A percentile compares a stretch with the other conserved stretches of the same genome.
These are phyloP conservation scores for Cudoniella acicularis DNA, from an alignment of 495 filamentous ascomycete species.

Conservation along the genomic window DNA sequence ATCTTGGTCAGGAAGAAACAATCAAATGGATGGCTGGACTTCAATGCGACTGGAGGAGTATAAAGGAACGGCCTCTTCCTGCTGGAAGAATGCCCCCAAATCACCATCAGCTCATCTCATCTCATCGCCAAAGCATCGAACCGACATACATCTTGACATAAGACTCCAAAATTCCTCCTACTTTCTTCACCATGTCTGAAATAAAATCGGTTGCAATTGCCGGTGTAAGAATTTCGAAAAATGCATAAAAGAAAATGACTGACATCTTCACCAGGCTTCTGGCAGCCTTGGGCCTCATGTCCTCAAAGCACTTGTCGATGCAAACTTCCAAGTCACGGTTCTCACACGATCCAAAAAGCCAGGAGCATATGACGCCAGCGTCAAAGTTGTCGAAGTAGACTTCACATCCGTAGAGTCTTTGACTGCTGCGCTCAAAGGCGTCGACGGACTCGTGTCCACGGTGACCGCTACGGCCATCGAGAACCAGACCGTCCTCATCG, in stretches of 20 bases:
- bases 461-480: constrained; percentile 34
- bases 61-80: constrained; percentile 7
- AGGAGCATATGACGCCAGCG: constrained; percentile 28
- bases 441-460: constrained; percentile 56
- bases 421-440: constrained; percentile 40
- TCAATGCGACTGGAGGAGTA: constrained; percentile 3
- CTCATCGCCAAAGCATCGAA: constrained; percentile 10
- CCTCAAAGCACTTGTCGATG: constrained; percentile 14
- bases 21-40: constrained; percentile 8
- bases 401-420: constrained; percentile 51
- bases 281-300: constrained; percentile 16
- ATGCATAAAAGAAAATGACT: constrained; percentile 7
- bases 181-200: constrained; percentile 13
- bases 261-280: constrained; percentile 17
- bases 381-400: constrained; percentile 44
- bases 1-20: constrained; percentile 1
- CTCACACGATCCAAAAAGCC: constrained; percentile 47
- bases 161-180: not conserved
- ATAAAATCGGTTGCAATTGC: constrained; percentile 16
- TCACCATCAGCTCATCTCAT: constrained; percentile 10
- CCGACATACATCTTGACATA: not conserved
- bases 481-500: constrained; percentile 46
- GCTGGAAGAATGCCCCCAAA: constrained; percentile 7
- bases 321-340: constrained; percentile 52
- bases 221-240: constrained; percentile 11